These are phyloP conservation scores for Berkeleyomyces basicola DNA, from an alignment of 2,329 filamentous ascomycete genomes.

Conservation along the genomic window DNA sequence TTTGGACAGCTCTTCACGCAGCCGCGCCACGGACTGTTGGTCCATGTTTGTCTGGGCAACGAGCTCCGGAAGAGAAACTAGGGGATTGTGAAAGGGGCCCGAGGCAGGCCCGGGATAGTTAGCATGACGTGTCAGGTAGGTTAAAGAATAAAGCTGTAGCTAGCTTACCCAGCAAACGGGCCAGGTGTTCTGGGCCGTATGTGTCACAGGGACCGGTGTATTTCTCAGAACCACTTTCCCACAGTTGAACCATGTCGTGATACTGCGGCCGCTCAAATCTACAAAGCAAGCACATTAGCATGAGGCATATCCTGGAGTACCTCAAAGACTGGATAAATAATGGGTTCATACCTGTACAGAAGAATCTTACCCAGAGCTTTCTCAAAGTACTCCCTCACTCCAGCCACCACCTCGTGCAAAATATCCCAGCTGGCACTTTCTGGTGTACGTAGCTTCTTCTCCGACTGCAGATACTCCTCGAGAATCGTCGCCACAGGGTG, in stretches of 20 bases:
- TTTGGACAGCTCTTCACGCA: conserved; percentile 77
- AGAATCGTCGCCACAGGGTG: conserved; percentile 64
- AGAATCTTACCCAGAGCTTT: conserved; percentile 74
- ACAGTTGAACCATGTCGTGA: conserved; percentile 55
- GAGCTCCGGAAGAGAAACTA: conserved; percentile 81
- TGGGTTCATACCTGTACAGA: conserved; percentile 48
- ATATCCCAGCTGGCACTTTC: conserved; percentile 65
- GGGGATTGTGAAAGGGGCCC: background rate
- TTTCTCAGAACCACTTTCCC: conserved; percentile 44
- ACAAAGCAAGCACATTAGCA: background rate
- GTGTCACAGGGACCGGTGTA: conserved; percentile 61
- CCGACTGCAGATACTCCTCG: conserved; percentile 59
- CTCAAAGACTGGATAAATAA: background rate
- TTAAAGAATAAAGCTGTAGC: background rate
- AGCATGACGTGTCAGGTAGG: background rate
- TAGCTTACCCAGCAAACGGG: conserved; percentile 68
- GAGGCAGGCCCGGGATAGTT: background rate
- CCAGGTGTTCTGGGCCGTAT: conserved; percentile 85
- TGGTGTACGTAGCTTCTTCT: conserved; percentile 46
- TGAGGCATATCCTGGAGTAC: conserved; percentile 16
- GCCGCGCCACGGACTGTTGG: conserved; percentile 67
- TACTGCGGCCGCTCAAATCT: conserved; percentile 88
- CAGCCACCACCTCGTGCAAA: conserved; percentile 73
- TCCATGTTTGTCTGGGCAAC: conserved; percentile 98
- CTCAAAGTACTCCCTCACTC: conserved; percentile 87